phyloP scores from a whole-genome alignment of 345 rosid genomes.

The Sisymbrium irio region DNA sequence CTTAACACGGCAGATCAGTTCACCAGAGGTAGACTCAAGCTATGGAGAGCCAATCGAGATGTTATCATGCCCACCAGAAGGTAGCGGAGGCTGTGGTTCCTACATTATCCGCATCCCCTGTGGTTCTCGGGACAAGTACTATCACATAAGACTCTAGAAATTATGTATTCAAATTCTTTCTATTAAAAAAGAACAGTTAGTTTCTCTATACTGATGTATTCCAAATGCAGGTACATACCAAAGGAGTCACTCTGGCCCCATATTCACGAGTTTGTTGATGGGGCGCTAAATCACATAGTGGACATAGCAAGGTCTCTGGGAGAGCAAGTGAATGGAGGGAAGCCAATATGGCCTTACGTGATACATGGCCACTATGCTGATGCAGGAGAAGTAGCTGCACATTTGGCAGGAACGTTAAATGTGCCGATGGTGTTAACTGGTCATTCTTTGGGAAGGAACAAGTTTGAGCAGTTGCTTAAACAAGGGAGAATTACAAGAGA shows the following conservation, averaged over 20 bases:
- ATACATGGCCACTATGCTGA: conserved; percentile 97
- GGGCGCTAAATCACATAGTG: conserved; percentile 83
- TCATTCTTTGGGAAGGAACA: conserved; percentile 96
- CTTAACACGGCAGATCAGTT: conserved; percentile 79
- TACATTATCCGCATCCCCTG: conserved; percentile 90
- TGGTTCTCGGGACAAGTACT: conserved; percentile 80
- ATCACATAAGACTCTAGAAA: conserved; percentile 46
- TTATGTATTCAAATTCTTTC: not conserved
- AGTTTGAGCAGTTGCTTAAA: conserved; percentile 91
- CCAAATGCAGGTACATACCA: conserved; percentile 26
- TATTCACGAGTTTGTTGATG: conserved; percentile 93
- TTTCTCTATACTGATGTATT: conserved; percentile 14
- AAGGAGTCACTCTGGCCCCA: conserved; percentile 93
- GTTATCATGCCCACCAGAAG: conserved; percentile 69
- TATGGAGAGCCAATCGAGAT: conserved; percentile 92
- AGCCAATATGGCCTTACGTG: conserved; percentile 93
- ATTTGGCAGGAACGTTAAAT: conserved; percentile 85
- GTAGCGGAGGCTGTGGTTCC: conserved; percentile 67
- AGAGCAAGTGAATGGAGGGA: conserved; percentile 72
- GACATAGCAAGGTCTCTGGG: conserved; percentile 86
- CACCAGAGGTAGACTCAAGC: conserved; percentile 95
- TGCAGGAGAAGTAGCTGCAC: conserved; percentile 93
- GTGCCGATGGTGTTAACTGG: conserved; percentile 99
- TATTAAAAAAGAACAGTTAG: not conserved
- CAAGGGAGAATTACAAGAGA: conserved; percentile 85